Base-by-base conservation (phyloP, 2,329 filamentous ascomycete genomes). In the Trichoderma asperellum region DNA sequence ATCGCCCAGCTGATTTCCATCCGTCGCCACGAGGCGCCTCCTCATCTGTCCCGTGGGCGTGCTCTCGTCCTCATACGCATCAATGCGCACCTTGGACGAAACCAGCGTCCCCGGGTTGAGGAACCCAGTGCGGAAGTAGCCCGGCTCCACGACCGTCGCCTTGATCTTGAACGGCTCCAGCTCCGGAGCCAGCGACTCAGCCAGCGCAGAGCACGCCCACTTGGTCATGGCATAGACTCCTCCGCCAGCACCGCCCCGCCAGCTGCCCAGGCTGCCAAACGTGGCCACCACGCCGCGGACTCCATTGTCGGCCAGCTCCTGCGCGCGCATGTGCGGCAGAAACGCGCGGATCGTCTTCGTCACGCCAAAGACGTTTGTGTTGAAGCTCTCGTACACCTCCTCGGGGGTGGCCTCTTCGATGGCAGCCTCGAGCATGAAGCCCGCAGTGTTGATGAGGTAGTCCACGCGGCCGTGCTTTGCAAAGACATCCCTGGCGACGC, bases 1-100 rank as follows among this genome's bases (percentile, higher is more conserved):
- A 73, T 90, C 86, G 0, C 88, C 88, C 0, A 79, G 82, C 77
- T 89, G 87, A 0, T 83, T 82, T 18, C 83, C 79, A 70, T 88
- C 77, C 12, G 77, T 76, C 2, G 56, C 53, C 3, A 76, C 75
- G 37, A 87, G 70, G 2, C 68, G 53, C 21, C 71, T 74, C 63
- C 81, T 72, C 34, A 68, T 61, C 56, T 72, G 62, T 0, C 77
- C 78, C 10, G 77, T 73, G 0, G 79, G 74, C 29, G 77, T 79
- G 2, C 14, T 49, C 65, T 75, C 75, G 7, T 76, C 77, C 2
- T 75, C 73, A 61, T 80, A 81, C 0, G 73, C 77, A 6, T 79
- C 78, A 2, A 79, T 72, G 0, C 80, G 76, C 16, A 78, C 75
- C 58, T 76, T 70, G 0, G 76, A 74, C 0, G 71, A 67, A 0